Percentiles rank a stretch among this genome's conserved stretches.
Evolutionary conservation across 1,284 basidiomycete genomes (phyloP).

Genomic region (Apiotrichum gracile): DNA sequence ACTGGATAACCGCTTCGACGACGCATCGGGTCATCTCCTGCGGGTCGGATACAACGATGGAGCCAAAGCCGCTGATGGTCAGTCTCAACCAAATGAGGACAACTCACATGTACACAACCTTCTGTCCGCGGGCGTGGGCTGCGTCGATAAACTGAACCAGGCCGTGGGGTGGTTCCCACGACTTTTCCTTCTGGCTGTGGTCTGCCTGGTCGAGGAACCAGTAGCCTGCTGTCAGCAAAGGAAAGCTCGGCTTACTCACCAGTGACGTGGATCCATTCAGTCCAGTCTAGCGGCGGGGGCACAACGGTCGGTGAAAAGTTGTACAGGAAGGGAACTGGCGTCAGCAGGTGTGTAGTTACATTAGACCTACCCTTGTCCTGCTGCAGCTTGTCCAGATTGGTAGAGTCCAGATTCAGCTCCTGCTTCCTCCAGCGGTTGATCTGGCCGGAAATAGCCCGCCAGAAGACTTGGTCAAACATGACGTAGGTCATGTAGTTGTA

Average conservation of each 20-base stretch:
- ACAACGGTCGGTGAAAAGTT: constrained; percentile 76
- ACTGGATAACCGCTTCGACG: constrained; percentile 75
- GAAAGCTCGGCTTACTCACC: constrained; percentile 50
- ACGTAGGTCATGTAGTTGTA: constrained; percentile 87
- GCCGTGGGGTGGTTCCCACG: constrained; percentile 77
- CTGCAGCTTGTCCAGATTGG: constrained; percentile 86
- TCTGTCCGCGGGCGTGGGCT: constrained; percentile 68
- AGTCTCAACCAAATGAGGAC: neutral
- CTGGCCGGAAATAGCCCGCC: constrained; percentile 87
- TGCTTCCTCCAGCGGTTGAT: constrained; percentile 90
- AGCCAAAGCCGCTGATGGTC: constrained; percentile 71
- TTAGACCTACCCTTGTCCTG: constrained; percentile 63
- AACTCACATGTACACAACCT: constrained; percentile 78
- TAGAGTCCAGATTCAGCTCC: constrained; percentile 67
- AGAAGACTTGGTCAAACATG: constrained; percentile 94
- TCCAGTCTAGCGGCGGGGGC: constrained; percentile 77
- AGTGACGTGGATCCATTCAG: constrained; percentile 94
- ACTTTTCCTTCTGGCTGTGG: constrained; percentile 61
- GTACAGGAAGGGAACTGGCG: constrained; percentile 81
- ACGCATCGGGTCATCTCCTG: constrained; percentile 84
- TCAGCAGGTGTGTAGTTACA: neutral
- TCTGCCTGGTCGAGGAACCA: constrained; percentile 93
- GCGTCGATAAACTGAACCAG: constrained; percentile 74
- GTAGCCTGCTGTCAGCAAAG: constrained; percentile 57
- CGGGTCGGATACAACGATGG: constrained; percentile 93